Conservation (phyloP, 768 basidiomycete species). For the Suillus clintonianus region DNA sequence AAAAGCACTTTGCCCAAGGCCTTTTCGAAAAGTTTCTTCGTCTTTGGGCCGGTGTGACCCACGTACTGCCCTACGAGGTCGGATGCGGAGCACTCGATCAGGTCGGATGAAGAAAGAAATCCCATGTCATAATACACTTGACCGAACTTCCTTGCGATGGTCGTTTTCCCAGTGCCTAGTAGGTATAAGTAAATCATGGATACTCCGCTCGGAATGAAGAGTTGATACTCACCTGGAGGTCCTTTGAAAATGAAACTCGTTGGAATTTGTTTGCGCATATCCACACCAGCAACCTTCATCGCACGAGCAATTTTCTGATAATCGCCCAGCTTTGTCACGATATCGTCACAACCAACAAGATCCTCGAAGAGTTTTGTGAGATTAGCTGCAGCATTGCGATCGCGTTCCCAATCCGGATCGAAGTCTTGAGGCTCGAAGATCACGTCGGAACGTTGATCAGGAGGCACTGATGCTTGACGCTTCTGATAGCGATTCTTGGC, state of each 20-base stretch:
- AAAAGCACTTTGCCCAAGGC: constrained; percentile 70
- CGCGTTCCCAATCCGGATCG: constrained; percentile 61
- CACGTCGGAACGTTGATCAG: constrained; percentile 21
- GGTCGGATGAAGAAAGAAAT: constrained; percentile 49
- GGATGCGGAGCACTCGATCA: constrained; percentile 68
- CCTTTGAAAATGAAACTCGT: constrained; percentile 73
- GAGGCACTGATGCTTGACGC: constrained; percentile 33
- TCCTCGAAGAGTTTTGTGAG: constrained; percentile 61
- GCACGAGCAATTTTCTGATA: constrained; percentile 53
- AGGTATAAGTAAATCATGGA: background rate
- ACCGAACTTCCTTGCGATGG: constrained; percentile 61
- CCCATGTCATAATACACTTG: constrained; percentile 68
- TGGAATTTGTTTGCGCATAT: constrained; percentile 55
- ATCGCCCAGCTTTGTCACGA: constrained; percentile 47
- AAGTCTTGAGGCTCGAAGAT: constrained; percentile 53
- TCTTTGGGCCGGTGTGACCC: constrained; percentile 74
- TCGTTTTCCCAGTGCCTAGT: constrained; percentile 68
- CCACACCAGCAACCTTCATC: constrained; percentile 42
- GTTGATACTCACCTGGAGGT: constrained; percentile 53
- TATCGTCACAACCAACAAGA: constrained; percentile 59
- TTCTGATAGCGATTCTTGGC: constrained; percentile 52
- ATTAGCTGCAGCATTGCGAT: constrained; percentile 47
- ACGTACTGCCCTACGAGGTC: constrained; percentile 72
- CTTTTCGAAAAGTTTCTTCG: constrained; percentile 57
- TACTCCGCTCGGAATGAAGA: background rate